A percentile compares a stretch with the other conserved stretches of the same genome.
Conservation (phyloP, 306 rosid genomes). For the Quercus aquifolioides region DNA sequence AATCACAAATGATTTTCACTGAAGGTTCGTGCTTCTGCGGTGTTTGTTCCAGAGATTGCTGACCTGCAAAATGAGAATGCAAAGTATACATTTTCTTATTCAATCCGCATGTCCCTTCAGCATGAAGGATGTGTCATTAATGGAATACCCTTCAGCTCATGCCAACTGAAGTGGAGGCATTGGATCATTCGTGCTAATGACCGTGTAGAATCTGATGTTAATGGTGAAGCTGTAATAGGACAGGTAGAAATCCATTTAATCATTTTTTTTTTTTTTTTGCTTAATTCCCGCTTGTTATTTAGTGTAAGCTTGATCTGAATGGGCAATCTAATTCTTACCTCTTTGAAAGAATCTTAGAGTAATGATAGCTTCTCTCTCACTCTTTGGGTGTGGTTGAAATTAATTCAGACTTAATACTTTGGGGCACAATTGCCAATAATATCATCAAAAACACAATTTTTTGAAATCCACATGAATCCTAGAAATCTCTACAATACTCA, state of each 20-base stretch:
- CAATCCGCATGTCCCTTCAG: conserved; percentile 76
- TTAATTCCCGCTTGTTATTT: neutral
- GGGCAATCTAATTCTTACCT: neutral
- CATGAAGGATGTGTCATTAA: conserved; percentile 61
- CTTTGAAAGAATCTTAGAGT: neutral
- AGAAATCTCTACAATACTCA: too few species aligned
- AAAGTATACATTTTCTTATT: conserved; percentile 63
- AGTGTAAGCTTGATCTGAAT: neutral
- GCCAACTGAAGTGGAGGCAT: conserved; percentile 73
- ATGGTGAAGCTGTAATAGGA: conserved; percentile 84
- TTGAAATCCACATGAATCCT: too few species aligned
- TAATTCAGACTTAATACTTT: neutral
- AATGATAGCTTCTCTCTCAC: neutral
- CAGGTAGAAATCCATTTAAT: conserved; percentile 36
- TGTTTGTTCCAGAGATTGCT: conserved; percentile 62
- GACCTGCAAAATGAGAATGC: conserved; percentile 27
- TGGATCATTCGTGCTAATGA: conserved; percentile 71
- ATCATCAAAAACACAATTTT: neutral
- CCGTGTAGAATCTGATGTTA: conserved; percentile 33
- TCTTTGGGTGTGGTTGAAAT: neutral
- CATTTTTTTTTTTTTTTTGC: neutral
- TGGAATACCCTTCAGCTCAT: conserved; percentile 58
- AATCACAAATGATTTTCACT: conserved; percentile 17
- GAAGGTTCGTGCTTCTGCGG: conserved; percentile 80
- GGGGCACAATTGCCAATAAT: neutral